Conservation (phyloP, 345 rosid species). For the Melastoma malabathricum region DNA sequence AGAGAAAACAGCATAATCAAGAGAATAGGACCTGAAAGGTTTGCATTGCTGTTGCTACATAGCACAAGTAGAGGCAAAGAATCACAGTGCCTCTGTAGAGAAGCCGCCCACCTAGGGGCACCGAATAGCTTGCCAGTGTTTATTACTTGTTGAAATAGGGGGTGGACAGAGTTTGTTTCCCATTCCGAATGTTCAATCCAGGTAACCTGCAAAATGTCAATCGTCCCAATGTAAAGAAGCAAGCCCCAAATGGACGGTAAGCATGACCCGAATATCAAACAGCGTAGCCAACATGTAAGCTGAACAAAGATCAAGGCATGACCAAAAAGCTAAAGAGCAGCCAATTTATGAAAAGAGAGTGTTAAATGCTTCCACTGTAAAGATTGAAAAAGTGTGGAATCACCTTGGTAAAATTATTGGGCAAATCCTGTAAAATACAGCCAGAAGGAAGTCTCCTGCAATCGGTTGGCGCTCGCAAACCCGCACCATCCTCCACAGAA, state of each 20-base stretch:
- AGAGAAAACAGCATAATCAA: no score
- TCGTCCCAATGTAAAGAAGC: no score
- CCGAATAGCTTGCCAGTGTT: conserved; percentile 42
- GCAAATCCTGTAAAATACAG: conserved; percentile 55
- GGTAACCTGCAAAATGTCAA: conserved; percentile 30
- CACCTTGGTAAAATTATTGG: conserved; percentile 61
- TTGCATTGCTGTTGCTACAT: neutral
- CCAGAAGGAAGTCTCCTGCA: conserved; percentile 70
- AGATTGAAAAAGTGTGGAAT: neutral
- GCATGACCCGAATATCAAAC: neutral
- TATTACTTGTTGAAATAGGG: conserved; percentile 26
- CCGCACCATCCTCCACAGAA: conserved; percentile 27
- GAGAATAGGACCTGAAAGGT: no score
- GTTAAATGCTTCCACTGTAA: no score
- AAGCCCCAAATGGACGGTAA: neutral
- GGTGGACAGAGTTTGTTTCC: conserved; percentile 34
- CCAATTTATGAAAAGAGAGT: no score
- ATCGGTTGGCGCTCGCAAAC: conserved; percentile 8
- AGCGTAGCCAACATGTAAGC: neutral
- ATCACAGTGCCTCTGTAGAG: conserved; percentile 43
- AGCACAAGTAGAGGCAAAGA: neutral
- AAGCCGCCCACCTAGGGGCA: conserved; percentile 47
- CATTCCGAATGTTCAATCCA: conserved; percentile 61
- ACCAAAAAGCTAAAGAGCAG: no score
- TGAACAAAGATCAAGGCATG: neutral